Conservation (phyloP, 106 monocot species). For the Phalaenopsis aphrodite region DNA sequence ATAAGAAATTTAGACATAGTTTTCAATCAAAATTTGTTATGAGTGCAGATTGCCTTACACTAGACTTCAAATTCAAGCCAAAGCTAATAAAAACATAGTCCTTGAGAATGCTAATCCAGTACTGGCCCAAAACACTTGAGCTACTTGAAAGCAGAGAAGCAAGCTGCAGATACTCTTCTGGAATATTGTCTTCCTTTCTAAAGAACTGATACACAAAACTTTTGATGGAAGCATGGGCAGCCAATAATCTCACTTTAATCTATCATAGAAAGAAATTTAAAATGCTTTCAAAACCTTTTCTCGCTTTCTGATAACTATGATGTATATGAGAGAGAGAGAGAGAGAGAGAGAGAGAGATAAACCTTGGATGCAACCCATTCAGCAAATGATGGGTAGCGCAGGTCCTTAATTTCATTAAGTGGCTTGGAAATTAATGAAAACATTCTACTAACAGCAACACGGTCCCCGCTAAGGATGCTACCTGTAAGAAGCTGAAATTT, state of each 20-base stretch:
- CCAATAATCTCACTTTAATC: slow-evolving; percentile 85
- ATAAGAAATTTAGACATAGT: background rate
- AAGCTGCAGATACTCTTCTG: slow-evolving; percentile 73
- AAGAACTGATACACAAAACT: slow-evolving; percentile 61
- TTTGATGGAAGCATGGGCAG: slow-evolving; percentile 96
- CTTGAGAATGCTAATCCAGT: slow-evolving; percentile 72
- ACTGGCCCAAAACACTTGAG: slow-evolving; percentile 62
- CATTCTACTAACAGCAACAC: slow-evolving; percentile 72
- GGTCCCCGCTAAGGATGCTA: slow-evolving; percentile 73
- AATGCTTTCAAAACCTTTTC: background rate
- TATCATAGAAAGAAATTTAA: slow-evolving; percentile 17
- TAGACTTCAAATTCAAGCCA: slow-evolving; percentile 42
- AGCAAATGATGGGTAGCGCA: slow-evolving; percentile 96
- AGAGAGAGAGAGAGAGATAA: slow-evolving; percentile 19
- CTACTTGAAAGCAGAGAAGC: slow-evolving; percentile 63
- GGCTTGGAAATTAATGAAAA: slow-evolving; percentile 77
- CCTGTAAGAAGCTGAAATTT: slow-evolving; percentile 75
- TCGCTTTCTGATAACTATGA: background rate
- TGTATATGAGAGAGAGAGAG: background rate
- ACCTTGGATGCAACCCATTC: slow-evolving; percentile 99
- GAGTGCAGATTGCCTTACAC: slow-evolving; percentile 33
- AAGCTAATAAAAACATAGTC: slow-evolving; percentile 74
- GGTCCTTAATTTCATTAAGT: slow-evolving; percentile 78
- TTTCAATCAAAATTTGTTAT: background rate
- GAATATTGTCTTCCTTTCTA: slow-evolving; percentile 31